Percentiles rank a stretch among this genome's conserved stretches.
These are phyloP conservation scores for Tolypocladium cylindrosporum DNA, from an alignment of 2,329 filamentous ascomycete genomes.

Conservation along the genomic window DNA sequence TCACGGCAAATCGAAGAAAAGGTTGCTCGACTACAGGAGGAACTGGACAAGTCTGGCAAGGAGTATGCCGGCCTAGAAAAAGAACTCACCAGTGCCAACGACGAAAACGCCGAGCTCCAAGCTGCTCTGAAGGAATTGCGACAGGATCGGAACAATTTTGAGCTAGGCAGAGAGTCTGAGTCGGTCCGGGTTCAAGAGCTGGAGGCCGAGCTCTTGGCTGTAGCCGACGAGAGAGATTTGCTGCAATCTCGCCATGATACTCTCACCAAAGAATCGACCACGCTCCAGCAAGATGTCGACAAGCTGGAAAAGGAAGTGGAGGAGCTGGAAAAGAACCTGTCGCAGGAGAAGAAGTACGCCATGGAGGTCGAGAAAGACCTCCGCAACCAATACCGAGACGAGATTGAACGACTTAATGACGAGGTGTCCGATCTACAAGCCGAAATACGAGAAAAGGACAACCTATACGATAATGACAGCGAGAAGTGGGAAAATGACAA, in stretches of 20 bases:
- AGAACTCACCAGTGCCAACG: constrained; percentile 34
- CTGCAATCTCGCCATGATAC: constrained; percentile 60
- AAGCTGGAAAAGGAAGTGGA: constrained; percentile 34
- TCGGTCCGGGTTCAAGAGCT: constrained; percentile 42
- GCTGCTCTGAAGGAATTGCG: constrained; percentile 31
- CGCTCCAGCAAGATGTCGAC: constrained; percentile 55
- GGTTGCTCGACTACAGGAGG: constrained; percentile 53
- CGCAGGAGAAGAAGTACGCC: constrained; percentile 46
- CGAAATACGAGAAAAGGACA: constrained; percentile 59
- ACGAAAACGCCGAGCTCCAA: constrained; percentile 35
- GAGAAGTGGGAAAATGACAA: constrained; percentile 62
- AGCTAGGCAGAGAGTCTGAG: constrained; percentile 23
- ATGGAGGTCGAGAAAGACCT: constrained; percentile 52
- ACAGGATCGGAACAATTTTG: constrained; percentile 18
- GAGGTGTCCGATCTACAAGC: constrained; percentile 55
- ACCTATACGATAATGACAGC: constrained; percentile 58
- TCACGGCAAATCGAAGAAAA: constrained; percentile 69
- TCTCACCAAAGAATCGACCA: constrained; percentile 53
- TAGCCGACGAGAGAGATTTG: constrained; percentile 56
- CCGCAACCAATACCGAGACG: constrained; percentile 29
- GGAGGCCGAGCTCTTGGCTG: constrained; percentile 48
- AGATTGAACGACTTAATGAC: constrained; percentile 41
- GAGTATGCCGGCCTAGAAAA: constrained; percentile 43
- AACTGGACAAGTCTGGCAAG: constrained; percentile 44
- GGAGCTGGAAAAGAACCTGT: constrained; percentile 37